Evolutionary conservation across 225 moss, liverwort and hornwort genomes (phyloP), one percentile per base, ranked within the genome.

Genomic region (Physcomitrium patens): DNA sequence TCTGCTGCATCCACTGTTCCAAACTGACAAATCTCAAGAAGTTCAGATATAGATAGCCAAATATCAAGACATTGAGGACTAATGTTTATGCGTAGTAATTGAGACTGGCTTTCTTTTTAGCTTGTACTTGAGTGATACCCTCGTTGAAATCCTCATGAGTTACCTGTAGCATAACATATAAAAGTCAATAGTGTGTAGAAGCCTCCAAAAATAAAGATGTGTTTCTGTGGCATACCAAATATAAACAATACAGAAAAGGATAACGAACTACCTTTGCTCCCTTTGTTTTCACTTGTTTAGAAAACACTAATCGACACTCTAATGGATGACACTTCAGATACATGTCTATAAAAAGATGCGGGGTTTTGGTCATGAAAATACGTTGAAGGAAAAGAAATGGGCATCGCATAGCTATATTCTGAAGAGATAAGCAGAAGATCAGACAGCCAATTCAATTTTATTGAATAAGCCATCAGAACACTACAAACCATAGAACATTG

Each of bases 121-220:
- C 90, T 85, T 96, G 96, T 51, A 96, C 96, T 89, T 96, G 96
- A 72, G 90, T 96, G 45, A 96, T 94, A n/a, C 94, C 96, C 60
- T 94, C 96, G 49, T 96, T 96, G 80, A 94, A 96, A 80, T 96
- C 96, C 74, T 96, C 96, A 56, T 96, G 96, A 48, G 96, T 96
- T 10, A 96, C 94, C 95, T 95, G 77, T 19, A n/a, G 31, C 24
- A 42, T 0, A 61, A 58, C 49, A 71, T 11, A 16, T 52, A 78
- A 66, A 37, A 74, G 28, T 67, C 67, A 42, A 14, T 11, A 54
- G 2, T 62, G 65, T 66, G 54, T 24, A 80, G 22, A 42, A 41
- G 47, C 53, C 48, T 66, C 24, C 24, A 31, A 53, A 9, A 57
- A 19, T 9, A 41, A 63, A 12, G 26, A 74, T 15, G 28, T 24